phyloP scores from a whole-genome alignment of 2,329 filamentous ascomycete genomes.

The Diaporthe sp. region DNA sequence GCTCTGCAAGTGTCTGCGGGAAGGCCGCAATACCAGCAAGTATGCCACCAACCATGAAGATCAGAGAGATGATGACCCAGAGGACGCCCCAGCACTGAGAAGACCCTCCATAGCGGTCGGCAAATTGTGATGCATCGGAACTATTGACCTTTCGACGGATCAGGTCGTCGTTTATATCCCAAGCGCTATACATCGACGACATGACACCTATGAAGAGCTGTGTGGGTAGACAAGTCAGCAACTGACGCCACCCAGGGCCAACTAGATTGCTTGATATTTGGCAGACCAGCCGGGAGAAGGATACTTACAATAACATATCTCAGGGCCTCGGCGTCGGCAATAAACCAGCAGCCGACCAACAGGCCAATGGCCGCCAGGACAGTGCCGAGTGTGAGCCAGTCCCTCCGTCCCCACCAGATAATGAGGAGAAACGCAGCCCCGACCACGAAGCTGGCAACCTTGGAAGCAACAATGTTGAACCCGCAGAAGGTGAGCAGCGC shows the following conservation, averaged over 20 bases:
- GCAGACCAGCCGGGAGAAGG: neutral
- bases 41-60: constrained; percentile 79
- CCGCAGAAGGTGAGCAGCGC: constrained; percentile 82
- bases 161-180: constrained; percentile 87
- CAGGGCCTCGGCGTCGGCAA: constrained; percentile 78
- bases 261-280: no score
- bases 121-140: constrained; percentile 83
- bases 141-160: constrained; percentile 84
- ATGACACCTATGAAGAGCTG: constrained; percentile 84
- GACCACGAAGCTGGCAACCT: constrained; percentile 79
- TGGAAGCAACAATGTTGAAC: constrained; percentile 84
- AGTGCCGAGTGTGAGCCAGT: constrained; percentile 81
- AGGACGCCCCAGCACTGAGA: constrained; percentile 85
- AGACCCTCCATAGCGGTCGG: constrained; percentile 80
- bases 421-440: constrained; percentile 82
- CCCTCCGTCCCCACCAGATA: constrained; percentile 78
- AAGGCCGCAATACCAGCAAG: constrained; percentile 83
- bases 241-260: neutral
- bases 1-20: constrained; percentile 74
- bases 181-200: constrained; percentile 82
- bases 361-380: constrained; percentile 76
- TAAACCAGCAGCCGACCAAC: constrained; percentile 82
- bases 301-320: constrained; percentile 73
- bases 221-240: neutral
- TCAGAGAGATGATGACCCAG: constrained; percentile 78